Conservation (phyloP, 306 rosid genomes). For the Ammopiptanthus mongolicus region DNA sequence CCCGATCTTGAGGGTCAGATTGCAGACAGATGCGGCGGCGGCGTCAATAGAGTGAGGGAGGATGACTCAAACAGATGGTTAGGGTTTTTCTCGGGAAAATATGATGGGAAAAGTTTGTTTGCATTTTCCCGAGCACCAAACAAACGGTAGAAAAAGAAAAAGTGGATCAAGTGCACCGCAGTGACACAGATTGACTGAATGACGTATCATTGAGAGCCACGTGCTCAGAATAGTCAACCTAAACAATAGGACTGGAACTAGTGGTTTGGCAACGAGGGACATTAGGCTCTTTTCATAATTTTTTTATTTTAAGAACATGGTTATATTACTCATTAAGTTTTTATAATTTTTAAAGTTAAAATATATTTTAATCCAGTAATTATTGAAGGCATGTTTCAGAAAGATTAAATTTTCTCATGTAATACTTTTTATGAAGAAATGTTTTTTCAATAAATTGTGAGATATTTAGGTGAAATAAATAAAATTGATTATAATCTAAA, state of each 20-base stretch:
- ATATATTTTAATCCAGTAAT: no score
- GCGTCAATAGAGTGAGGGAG: neutral
- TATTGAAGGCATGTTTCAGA: no score
- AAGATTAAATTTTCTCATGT: no score
- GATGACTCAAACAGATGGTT: neutral
- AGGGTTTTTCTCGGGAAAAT: conserved; percentile 16
- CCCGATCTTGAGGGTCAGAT: neutral
- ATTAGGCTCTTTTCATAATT: no score
- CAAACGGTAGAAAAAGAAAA: neutral
- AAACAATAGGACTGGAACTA: neutral
- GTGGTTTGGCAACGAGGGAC: no score
- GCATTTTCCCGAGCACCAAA: neutral
- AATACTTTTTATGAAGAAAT: no score
- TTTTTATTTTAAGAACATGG: no score
- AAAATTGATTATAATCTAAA: no score
- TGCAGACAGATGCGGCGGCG: neutral
- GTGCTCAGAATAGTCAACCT: neutral
- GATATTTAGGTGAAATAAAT: no score
- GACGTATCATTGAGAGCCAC: neutral
- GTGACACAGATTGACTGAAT: neutral
- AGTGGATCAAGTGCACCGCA: neutral
- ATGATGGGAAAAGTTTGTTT: neutral
- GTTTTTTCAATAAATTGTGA: no score
- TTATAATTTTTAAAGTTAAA: no score
- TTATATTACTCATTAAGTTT: no score